Conservation (phyloP, 805 yeast genomes). For the Teunomyces kruisii region DNA sequence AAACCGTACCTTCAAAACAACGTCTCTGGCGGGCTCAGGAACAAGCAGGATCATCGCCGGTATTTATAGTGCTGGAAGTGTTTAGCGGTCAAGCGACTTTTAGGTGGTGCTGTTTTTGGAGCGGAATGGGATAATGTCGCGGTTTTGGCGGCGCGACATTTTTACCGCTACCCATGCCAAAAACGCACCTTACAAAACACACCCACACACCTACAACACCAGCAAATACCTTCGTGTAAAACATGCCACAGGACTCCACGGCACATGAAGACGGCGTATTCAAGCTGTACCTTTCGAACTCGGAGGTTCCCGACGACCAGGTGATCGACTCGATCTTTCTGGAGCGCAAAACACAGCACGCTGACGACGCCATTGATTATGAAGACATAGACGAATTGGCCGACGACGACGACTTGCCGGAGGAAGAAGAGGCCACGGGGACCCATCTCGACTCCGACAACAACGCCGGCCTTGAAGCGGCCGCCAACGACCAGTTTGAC, state of each 20-base stretch:
- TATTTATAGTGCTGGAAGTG: neutral
- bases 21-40: constrained; percentile 1
- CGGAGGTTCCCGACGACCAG: constrained; percentile 37
- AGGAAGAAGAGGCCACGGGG: constrained; percentile 16
- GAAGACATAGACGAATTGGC: constrained; percentile 95
- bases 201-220: neutral
- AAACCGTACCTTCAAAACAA: constrained; percentile 4
- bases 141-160: neutral
- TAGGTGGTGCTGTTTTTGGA: neutral
- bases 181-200: neutral
- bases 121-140: neutral
- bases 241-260: neutral
- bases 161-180: neutral
- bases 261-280: neutral
- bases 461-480: constrained; percentile 15
- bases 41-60: neutral
- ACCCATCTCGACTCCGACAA: constrained; percentile 22
- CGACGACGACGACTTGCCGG: constrained; percentile 73
- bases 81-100: no score
- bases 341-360: constrained; percentile 57
- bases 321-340: constrained; percentile 39
- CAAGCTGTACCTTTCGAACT: neutral
- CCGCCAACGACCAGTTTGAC: constrained; percentile 42
- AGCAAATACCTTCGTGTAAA: no score
- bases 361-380: constrained; percentile 90